Conservation (phyloP, 257 asterid species). For the Solanum rostratum region DNA sequence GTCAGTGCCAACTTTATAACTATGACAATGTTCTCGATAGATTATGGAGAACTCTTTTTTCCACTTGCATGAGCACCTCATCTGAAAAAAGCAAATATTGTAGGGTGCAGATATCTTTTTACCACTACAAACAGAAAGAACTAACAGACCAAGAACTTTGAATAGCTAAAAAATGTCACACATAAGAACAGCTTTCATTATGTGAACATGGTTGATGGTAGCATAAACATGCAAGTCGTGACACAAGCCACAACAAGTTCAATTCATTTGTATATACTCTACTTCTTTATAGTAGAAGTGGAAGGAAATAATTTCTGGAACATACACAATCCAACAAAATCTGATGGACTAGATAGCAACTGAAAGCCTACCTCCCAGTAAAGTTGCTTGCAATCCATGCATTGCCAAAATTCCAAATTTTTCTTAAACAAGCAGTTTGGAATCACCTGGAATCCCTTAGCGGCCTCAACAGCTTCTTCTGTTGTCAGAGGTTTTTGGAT, state of each 20-base stretch:
- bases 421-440: slow-evolving; percentile 81
- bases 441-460: slow-evolving; percentile 90
- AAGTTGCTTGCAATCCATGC: slow-evolving; percentile 85
- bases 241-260: not conserved
- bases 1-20: not conserved
- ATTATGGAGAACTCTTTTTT: not conserved
- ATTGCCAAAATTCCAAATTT: slow-evolving; percentile 86
- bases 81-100: not conserved
- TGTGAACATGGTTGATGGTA: not conserved
- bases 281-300: not conserved
- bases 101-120: not conserved
- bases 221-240: not conserved
- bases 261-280: not conserved
- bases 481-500: slow-evolving; percentile 86
- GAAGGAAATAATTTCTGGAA: not conserved
- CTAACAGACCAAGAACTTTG: not conserved
- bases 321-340: not conserved
- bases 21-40: not conserved
- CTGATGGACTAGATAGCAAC: not conserved
- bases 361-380: slow-evolving; percentile 79
- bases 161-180: not conserved
- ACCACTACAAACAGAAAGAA: not conserved
- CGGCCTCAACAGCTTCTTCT: slow-evolving; percentile 89
- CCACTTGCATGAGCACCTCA: not conserved
- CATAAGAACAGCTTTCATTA: not conserved